A percentile compares a stretch with the other conserved stretches of the same genome.
These are phyloP conservation scores for Pseudozyma hubeiensis DNA, from an alignment of 1,284 basidiomycete species.

Conservation along the genomic window DNA sequence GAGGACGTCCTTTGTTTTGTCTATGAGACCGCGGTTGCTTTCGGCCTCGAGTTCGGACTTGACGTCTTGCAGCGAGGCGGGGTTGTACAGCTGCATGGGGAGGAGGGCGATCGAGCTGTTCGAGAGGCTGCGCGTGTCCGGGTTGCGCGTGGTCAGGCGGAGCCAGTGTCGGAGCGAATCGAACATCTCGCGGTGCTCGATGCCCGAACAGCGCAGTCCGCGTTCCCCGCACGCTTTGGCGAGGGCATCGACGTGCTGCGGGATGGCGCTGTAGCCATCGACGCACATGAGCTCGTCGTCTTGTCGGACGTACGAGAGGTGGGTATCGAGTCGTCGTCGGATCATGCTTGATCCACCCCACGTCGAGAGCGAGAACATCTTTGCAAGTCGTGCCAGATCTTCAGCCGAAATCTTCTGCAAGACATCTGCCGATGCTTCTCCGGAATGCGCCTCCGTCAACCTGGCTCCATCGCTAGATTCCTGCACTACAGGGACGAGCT, in stretches of 20 bases:
- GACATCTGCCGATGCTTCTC: slow-evolving; percentile 1
- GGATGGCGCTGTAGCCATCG: slow-evolving; percentile 22
- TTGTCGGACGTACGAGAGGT: slow-evolving; percentile 48
- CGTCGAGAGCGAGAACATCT: slow-evolving; percentile 51
- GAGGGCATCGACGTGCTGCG: slow-evolving; percentile 41
- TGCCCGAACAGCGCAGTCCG: slow-evolving; percentile 45
- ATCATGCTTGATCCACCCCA: slow-evolving; percentile 52
- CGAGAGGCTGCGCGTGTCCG: slow-evolving; percentile 13
- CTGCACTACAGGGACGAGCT: slow-evolving; percentile 29
- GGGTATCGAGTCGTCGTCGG: slow-evolving; percentile 45
- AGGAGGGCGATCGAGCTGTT: slow-evolving; percentile 36
- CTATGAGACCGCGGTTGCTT: slow-evolving; percentile 37
- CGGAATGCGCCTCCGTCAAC: slow-evolving; percentile 10
- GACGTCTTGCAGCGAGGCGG: slow-evolving; percentile 18
- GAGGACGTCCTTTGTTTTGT: slow-evolving; percentile 58
- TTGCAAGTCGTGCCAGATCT: slow-evolving; percentile 32
- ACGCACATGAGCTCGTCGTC: slow-evolving; percentile 53
- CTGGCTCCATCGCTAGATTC: background rate
- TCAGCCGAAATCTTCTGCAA: slow-evolving; percentile 25
- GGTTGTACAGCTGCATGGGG: slow-evolving; percentile 50
- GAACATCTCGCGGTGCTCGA: slow-evolving; percentile 34
- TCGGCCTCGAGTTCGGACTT: slow-evolving; percentile 30
- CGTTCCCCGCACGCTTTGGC: slow-evolving; percentile 57
- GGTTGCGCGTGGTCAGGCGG: slow-evolving; percentile 33
- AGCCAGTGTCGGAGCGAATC: slow-evolving; percentile 39